A percentile compares a stretch with the other conserved stretches of the same genome.
Evolutionary conservation across 768 basidiomycete species (phyloP).

Genomic region (Trametes villosa): DNA sequence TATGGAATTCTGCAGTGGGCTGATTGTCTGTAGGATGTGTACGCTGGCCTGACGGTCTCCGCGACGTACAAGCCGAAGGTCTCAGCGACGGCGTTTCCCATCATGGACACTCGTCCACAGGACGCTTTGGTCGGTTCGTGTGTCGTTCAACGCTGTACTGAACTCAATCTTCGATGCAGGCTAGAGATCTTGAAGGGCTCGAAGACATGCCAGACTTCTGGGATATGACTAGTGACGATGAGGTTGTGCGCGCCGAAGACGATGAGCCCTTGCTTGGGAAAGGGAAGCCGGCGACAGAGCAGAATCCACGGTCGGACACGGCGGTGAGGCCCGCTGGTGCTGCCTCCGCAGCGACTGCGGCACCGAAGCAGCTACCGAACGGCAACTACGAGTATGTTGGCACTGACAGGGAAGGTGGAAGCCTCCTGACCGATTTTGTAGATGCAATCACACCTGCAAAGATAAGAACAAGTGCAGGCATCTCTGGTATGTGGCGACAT

Average conservation of each 20-base stretch:
- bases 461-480: conserved; percentile 78
- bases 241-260: no score
- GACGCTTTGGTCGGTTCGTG: conserved; percentile 51
- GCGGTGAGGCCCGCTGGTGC: no score
- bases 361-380: conserved; percentile 53
- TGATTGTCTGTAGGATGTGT: conserved; percentile 58
- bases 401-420: not conserved
- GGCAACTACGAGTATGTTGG: conserved; percentile 63
- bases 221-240: conserved; percentile 44
- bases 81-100: conserved; percentile 60
- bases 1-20: not conserved
- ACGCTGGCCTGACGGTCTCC: conserved; percentile 66
- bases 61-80: conserved; percentile 63
- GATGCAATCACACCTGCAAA: conserved; percentile 83
- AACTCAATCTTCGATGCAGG: conserved; percentile 43
- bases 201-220: conserved; percentile 75
- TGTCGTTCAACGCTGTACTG: not conserved
- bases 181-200: conserved; percentile 65
- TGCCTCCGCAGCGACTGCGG: not conserved
- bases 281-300: no score
- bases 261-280: no score
- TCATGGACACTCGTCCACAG: conserved; percentile 71
- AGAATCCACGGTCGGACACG: not conserved
- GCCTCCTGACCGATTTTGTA: conserved; percentile 30
- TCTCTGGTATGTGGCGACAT: conserved; percentile 65